Percentiles rank a stretch among this genome's conserved stretches.
Evolutionary conservation across 2,329 filamentous ascomycete species (phyloP).

Genomic region (Dactylonectria macrodidyma): DNA sequence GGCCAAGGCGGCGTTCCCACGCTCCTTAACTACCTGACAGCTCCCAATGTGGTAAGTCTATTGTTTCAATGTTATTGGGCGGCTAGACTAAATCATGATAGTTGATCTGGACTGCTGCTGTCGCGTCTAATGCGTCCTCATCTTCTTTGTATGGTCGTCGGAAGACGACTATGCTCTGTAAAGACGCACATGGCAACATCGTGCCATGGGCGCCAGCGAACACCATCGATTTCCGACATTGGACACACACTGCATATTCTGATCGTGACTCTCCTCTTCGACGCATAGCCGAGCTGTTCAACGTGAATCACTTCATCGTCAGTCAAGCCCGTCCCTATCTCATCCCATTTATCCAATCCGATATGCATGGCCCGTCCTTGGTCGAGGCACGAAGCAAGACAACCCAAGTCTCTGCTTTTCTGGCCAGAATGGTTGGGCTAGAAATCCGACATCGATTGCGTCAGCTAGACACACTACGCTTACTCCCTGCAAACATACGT

Average conservation of each 20-base stretch:
- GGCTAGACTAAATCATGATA: slow-evolving; percentile 51
- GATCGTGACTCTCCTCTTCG: slow-evolving; percentile 77
- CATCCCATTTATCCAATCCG: slow-evolving; percentile 85
- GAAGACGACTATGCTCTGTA: slow-evolving; percentile 79
- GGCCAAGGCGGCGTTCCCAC: slow-evolving; percentile 84
- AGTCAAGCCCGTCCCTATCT: slow-evolving; percentile 93
- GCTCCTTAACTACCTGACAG: slow-evolving; percentile 91
- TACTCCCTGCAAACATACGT: slow-evolving; percentile 79
- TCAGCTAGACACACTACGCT: slow-evolving; percentile 83
- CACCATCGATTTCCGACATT: slow-evolving; percentile 75
- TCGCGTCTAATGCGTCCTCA: slow-evolving; percentile 80
- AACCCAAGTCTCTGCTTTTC: slow-evolving; percentile 69
- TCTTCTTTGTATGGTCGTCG: slow-evolving; percentile 76
- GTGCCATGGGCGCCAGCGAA: slow-evolving; percentile 80
- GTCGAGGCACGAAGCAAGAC: slow-evolving; percentile 71
- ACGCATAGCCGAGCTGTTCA: slow-evolving; percentile 86
- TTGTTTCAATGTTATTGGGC: background rate
- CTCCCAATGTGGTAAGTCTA: slow-evolving; percentile 86
- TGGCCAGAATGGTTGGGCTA: slow-evolving; percentile 78
- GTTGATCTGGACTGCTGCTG: slow-evolving; percentile 85
- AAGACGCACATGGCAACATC: slow-evolving; percentile 80
- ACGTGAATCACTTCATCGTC: slow-evolving; percentile 95
- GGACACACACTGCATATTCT: slow-evolving; percentile 75
- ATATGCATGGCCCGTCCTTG: slow-evolving; percentile 82
- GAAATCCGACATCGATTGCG: slow-evolving; percentile 86